Percentiles rank a stretch among this genome's conserved stretches.
phyloP scores from a whole-genome alignment of 225 moss, liverwort and hornwort genomes.

The Ulota crispa region DNA sequence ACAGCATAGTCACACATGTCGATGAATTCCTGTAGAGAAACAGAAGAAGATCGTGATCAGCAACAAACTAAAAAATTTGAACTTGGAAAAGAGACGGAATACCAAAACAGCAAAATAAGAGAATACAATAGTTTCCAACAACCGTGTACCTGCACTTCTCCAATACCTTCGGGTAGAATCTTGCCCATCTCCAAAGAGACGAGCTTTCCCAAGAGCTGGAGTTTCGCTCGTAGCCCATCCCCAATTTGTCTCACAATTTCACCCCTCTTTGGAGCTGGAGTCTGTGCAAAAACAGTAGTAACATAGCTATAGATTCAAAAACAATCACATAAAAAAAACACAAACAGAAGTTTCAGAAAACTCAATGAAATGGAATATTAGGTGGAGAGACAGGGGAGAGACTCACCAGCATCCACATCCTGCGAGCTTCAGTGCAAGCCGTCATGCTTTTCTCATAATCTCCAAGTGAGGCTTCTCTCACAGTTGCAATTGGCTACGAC shows the following conservation, averaged over 20 bases:
- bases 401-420: conserved; percentile 91
- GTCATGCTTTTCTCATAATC: conserved; percentile 75
- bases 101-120: background rate
- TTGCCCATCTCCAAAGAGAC: conserved; percentile 98
- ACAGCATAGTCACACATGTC: conserved; percentile 99
- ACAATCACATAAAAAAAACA: background rate
- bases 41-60: background rate
- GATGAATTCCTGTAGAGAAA: conserved; percentile 71
- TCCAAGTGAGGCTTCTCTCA: conserved; percentile 73
- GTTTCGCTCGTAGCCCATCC: conserved; percentile 75
- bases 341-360: background rate
- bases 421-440: conserved; percentile 64
- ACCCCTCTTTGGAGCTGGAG: conserved; percentile 90
- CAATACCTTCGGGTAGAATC: conserved; percentile 87
- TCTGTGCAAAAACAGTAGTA: conserved; percentile 40
- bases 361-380: background rate
- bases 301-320: background rate
- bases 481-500: conserved; percentile 76
- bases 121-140: background rate
- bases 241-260: conserved; percentile 96
- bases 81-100: background rate
- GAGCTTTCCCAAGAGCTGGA: conserved; percentile 75
- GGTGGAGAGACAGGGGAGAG: background rate
- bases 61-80: background rate
- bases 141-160: conserved; percentile 86